Base-by-base conservation (phyloP, 2,329 filamentous ascomycete genomes). In the Lecanicillium sp. region DNA sequence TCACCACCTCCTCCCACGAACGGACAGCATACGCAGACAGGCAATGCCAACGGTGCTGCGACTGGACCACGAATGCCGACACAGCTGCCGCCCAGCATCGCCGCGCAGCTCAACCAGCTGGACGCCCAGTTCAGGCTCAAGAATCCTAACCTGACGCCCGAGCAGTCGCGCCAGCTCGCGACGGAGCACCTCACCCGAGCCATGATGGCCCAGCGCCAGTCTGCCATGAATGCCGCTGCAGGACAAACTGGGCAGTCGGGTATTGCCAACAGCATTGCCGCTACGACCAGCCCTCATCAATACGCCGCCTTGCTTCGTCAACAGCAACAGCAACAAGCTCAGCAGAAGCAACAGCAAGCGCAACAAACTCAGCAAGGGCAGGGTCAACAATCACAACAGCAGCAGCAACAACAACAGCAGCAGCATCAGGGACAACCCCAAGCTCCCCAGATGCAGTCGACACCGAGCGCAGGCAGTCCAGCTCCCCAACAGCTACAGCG, bases 231-330 rank as follows among this genome's bases (percentile, higher is more conserved):
- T 46, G 67, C 71, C 19, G 72, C 73, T 3, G 70, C 71, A 3
- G 73, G 72, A 9, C 67, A 58, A 12, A 59, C 63, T 4, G 63
- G 63, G 7, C 67, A 73, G 45, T 57, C 68, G 12, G 64, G 65
- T 3, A 64, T 73, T 38, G 61, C 68, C 13, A 73, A 68, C 36
- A 65, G 68, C 14, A 63, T 72, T 35, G 57, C 64, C 1, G 61
- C 63, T 14, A 69, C 68, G 1, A 63, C 65, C 2, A 73, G 70
- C 41, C 74, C 74, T 19, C 73, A 78, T 29, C 74, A 78, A 44
- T 78, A 78, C 49, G 74, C 74, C 2, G 73, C 75, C 40, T 58
- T 78, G 25, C 64, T 78, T 8, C 59, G 74, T 32, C 71, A 74
- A 29, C 74, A 78, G 47, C 73, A 77, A 44, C 70, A 75, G 44